phyloP scores from a whole-genome alignment of 148 eudicot species.

The Simmondsia chinensis region DNA sequence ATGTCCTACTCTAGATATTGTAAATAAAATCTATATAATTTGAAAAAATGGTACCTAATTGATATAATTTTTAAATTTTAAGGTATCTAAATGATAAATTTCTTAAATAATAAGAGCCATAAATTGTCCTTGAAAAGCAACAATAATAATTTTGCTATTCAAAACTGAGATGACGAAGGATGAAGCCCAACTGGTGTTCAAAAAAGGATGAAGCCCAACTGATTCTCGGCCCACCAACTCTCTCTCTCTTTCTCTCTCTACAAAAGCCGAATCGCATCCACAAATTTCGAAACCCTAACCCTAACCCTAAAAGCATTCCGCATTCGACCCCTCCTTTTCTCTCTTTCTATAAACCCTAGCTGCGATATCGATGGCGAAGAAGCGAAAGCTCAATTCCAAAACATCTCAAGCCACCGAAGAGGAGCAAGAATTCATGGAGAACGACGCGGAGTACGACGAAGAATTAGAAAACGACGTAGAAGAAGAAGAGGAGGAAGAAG shows the following conservation, averaged over 20 bases:
- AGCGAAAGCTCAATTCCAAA: conserved; percentile 41
- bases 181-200: too few relatives aligned
- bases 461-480: conserved; percentile 18
- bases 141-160: too few relatives aligned
- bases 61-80: too few relatives aligned
- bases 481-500: conserved; percentile 8
- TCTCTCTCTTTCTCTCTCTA: neutral
- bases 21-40: too few relatives aligned
- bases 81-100: too few relatives aligned
- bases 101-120: too few relatives aligned
- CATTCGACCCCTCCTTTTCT: neutral
- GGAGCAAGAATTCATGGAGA: conserved; percentile 5
- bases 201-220: neutral
- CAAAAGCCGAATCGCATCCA: neutral
- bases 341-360: too few relatives aligned
- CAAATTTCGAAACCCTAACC: conserved; percentile 11
- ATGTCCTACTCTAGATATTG: too few relatives aligned
- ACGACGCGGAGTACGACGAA: conserved; percentile 15
- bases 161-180: too few relatives aligned
- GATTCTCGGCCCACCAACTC: too few relatives aligned
- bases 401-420: conserved; percentile 17
- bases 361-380: conserved; percentile 52
- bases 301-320: conserved; percentile 7
- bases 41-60: too few relatives aligned
- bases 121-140: too few relatives aligned